Percentiles rank a stretch among this genome's conserved stretches.
Conservation (phyloP, 139 green algal genomes). For the Desmodesmus armatus region DNA sequence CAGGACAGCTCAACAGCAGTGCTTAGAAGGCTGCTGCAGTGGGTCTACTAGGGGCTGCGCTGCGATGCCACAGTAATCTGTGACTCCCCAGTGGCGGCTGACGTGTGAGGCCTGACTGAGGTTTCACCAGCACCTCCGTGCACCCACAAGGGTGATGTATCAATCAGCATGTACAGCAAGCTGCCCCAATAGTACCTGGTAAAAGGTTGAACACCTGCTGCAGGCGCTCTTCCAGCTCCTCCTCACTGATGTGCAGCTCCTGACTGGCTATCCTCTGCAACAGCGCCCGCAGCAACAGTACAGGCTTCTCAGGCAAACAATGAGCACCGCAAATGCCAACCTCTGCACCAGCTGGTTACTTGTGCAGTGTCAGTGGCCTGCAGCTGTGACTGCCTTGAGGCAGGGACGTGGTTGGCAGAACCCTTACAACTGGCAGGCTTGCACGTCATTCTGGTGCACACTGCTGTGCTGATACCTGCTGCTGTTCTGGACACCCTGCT, state of each 20-base stretch:
- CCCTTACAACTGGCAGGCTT: not conserved
- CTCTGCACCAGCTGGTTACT: not conserved
- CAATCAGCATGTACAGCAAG: too few species aligned
- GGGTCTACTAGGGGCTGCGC: too few species aligned
- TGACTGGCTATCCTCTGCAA: conserved; percentile 65
- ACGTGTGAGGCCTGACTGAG: too few species aligned
- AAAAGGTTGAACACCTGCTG: conserved; percentile 64
- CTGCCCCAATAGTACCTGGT: conserved; percentile 50
- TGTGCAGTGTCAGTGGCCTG: not conserved
- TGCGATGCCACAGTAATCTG: too few species aligned
- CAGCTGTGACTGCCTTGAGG: not conserved
- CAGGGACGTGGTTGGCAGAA: not conserved
- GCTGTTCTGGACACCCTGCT: not conserved
- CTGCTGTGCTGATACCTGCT: not conserved
- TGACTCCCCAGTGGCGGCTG: too few species aligned
- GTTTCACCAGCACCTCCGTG: too few species aligned
- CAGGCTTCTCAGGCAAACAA: too few species aligned
- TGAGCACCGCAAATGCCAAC: not conserved
- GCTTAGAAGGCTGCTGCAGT: not conserved
- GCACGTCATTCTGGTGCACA: not conserved
- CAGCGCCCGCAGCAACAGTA: not conserved
- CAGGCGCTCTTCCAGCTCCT: conserved; percentile 70
- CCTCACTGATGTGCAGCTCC: conserved; percentile 68
- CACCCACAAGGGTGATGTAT: too few species aligned
- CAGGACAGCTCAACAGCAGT: not conserved